Evolutionary conservation across 345 rosid species (phyloP), one percentile per base, ranked within the genome.

Genomic region (Reutealis trisperma): DNA sequence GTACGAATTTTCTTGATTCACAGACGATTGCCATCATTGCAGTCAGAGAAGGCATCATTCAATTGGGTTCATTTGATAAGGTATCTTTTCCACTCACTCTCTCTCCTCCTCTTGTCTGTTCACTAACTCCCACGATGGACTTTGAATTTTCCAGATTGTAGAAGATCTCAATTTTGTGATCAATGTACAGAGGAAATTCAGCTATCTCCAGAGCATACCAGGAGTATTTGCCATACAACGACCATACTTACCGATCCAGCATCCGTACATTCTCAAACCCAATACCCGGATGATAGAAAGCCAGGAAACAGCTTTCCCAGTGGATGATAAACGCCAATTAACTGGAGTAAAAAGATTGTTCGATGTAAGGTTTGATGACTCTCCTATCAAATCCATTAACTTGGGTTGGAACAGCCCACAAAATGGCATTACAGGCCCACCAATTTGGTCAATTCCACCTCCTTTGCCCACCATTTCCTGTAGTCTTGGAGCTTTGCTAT

Each of bases 1-100:
- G 57, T 64, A 44, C 11, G 49, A 49, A 47, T 79, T 80, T 63
- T 57, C 44, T 78, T 60, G 58, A 76, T 67, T 78, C n/a, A 27
- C 88, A 91, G 96, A 91, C 92, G 63, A 91, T 91, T 78, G 96
- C 91, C 12, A 59, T 91, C 55, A 87, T 91, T 81, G 87, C 92
- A 49, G 93, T 91, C 65, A 84, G 87, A 72, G 96, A 91, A 91
- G 93, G 96, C 78, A 77, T 89, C 65, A 78, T 91, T 77, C 96
- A 91, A 72, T 81, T 91, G 78, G 96, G 96, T 74, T 91, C 93
- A 59, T 82, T 91, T 58, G 87, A 87, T 27, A 89, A 89, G 90
- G 96, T 91, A 57, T 49, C 44, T 30, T 54, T 72, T 32, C 63
- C 4, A 27, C 37, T 44, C 65, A 66, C 42, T 19, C 1, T 11